Base-by-base conservation (phyloP, 768 basidiomycete species). In the Filobasidium wieringae region DNA sequence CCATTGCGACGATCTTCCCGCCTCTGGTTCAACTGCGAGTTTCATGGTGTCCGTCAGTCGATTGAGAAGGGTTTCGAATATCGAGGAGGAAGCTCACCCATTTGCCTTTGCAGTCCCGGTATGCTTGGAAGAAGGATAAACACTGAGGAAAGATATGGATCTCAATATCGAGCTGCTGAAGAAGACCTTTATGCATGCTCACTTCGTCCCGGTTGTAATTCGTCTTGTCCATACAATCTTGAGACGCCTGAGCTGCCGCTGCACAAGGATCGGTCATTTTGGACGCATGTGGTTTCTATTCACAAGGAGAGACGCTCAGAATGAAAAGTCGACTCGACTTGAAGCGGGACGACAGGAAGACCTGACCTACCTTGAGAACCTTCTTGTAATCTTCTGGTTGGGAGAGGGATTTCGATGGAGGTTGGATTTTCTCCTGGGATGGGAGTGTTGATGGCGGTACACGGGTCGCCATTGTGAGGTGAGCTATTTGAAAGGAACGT, bases 211-310 rank as follows among this genome's bases (percentile, higher is more conserved):
- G 51, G 54, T 73, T 73, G 51, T 73, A 73, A 60, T 70, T 68
- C 45, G 70, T 61, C 43, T 68, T 51, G 47, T 73, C 72, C 53
- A 73, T 60, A 49, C 72, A 73, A n/a, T 69, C 66, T 22, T 67
- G 56, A 6, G 68, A 68, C 1, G 72, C 72, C 57, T 69, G 68
- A 40, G 61, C 62, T 7, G 72, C 72, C 50, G 66, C 68, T 61
- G 70, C 62, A 58, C 72, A 73, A 15, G 72, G 72, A 50, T 73
- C 72, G n/a, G 64, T 66, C 61, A 66, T 70, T 68, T 73, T 60
- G 45, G 53, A 36, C 39, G 22, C 61, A 52, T 49, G 59, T 55
- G 33, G 60, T 47, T 62, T 62, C 56, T 52, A n/a, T n/a, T n/a
- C n/a, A n/a, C n/a, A n/a, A n/a, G n/a, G n/a, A n/a, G n/a, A n/a